Percentiles rank a stretch among this genome's conserved stretches.
phyloP scores from a whole-genome alignment of 2,329 filamentous ascomycete genomes.

The Monosporascus sp. region DNA sequence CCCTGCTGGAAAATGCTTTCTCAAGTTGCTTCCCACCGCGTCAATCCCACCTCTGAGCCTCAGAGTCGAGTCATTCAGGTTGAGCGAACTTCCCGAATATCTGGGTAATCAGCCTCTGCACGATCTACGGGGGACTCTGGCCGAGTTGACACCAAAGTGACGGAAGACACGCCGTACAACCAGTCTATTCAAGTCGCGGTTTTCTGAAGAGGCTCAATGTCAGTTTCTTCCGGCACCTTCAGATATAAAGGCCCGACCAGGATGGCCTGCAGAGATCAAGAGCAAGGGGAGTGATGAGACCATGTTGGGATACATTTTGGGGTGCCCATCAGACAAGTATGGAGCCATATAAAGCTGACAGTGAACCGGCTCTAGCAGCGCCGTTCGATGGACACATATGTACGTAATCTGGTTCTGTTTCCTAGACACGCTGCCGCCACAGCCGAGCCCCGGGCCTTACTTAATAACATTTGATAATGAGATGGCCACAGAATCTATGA shows the following conservation, averaged over 20 bases:
- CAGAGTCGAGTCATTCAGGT: slow-evolving; percentile 23
- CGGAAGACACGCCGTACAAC: neutral
- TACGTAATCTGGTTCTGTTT: neutral
- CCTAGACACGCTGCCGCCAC: neutral
- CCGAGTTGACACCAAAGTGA: neutral
- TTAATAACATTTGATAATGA: no score
- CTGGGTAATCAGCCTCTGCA: neutral
- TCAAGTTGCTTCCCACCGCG: slow-evolving; percentile 21
- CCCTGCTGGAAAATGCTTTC: slow-evolving; percentile 12
- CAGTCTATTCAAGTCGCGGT: neutral
- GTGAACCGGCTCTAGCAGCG: neutral
- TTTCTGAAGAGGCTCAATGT: neutral
- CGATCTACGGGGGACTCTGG: neutral
- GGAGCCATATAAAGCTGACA: neutral
- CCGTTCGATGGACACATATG: neutral
- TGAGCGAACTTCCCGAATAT: slow-evolving; percentile 6
- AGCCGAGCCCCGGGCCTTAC: neutral
- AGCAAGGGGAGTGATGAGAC: neutral
- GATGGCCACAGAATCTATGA: neutral
- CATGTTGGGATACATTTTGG: neutral
- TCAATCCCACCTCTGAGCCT: slow-evolving; percentile 18
- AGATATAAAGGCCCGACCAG: neutral
- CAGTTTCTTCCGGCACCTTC: neutral
- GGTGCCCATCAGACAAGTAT: neutral
- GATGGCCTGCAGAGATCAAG: neutral